Conservation (phyloP, 495 filamentous ascomycete genomes). For the Physcia stellaris region DNA sequence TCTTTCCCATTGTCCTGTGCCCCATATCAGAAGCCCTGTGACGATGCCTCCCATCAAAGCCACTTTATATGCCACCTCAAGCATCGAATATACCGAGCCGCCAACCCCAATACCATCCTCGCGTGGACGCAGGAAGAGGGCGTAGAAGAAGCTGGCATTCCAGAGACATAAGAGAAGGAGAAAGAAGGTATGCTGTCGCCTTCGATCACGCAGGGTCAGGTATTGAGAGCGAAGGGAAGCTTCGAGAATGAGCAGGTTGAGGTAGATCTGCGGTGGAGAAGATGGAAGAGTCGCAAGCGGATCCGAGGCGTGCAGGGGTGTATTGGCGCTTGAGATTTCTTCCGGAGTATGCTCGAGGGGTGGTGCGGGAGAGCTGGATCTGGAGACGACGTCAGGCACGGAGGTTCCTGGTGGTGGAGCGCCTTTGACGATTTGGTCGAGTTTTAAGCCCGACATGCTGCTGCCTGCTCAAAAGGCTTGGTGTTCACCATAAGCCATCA, state of each 20-base stretch:
- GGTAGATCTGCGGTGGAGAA: slow-evolving; percentile 93
- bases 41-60: slow-evolving; percentile 77
- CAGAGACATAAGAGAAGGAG: slow-evolving; percentile 63
- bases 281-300: slow-evolving; percentile 72
- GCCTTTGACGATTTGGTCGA: slow-evolving; percentile 85
- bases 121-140: slow-evolving; percentile 74
- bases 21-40: slow-evolving; percentile 74
- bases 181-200: slow-evolving; percentile 93
- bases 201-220: slow-evolving; percentile 71
- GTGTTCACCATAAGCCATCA: too few species aligned
- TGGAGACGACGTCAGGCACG: slow-evolving; percentile 8
- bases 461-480: too few species aligned
- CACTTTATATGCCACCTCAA: slow-evolving; percentile 78
- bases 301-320: slow-evolving; percentile 40
- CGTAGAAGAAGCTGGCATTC: slow-evolving; percentile 72
- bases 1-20: slow-evolving; percentile 87
- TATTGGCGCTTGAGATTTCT: slow-evolving; percentile 21
- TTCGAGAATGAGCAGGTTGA: slow-evolving; percentile 95
- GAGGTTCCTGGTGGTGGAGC: slow-evolving; percentile 42
- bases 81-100: slow-evolving; percentile 88
- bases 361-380: slow-evolving; percentile 22
- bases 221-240: slow-evolving; percentile 88
- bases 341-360: slow-evolving; percentile 21
- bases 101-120: slow-evolving; percentile 85
- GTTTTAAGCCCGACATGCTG: slow-evolving; percentile 32